Base-by-base conservation (phyloP, 192 early-diverging fungal species). In the Gaertneriomyces semiglobifer region DNA sequence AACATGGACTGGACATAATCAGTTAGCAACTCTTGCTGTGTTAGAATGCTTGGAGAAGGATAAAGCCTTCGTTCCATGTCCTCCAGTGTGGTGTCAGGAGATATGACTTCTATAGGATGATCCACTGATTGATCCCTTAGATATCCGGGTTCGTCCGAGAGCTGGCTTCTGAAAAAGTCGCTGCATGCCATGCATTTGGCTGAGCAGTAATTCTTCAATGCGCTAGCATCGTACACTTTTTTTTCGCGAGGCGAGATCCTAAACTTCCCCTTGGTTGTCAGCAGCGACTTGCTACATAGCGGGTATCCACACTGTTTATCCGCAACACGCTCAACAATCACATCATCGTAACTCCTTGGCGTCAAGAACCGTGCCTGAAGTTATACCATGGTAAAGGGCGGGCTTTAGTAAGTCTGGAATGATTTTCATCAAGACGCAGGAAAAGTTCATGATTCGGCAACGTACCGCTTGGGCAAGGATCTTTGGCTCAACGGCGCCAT, bases 271-370 rank as follows among this genome's bases (percentile, higher is more conserved):
- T 77, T 76, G 43, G 75, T 66, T 43, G 78, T 52, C 42, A 64
- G 74, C 38, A 68, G 76, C 11, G 68, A 51, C 10, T 78, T 68
- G n/a, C 57, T 50, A 70, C 93, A 95, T 14, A 95, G 70, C 20
- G 93, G 91, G 60, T 93, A 95, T 1, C 90, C 93, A 66, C 93
- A 95, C 14, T 87, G 64, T 10, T 81, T 78, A 50, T 77, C 79
- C 0, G 89, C 73, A 14, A 79, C 76, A 3, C 93, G 79, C 80
- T 95, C 93, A 53, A 83, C 83, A 54, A 93, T 71, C 16, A 90
- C 72, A 44, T 89, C 89, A 18, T 77, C 70, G 62, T 88, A 94
- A 43, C 87, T 81, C 6, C 76, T 74, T 10, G 85, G 86, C 5
- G 84, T 87, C 20, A 94, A 60, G 41, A 86, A 88, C 12, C 75